Evolutionary conservation across 345 rosid genomes (phyloP).

Genomic region (Gossypium longicalyx): DNA sequence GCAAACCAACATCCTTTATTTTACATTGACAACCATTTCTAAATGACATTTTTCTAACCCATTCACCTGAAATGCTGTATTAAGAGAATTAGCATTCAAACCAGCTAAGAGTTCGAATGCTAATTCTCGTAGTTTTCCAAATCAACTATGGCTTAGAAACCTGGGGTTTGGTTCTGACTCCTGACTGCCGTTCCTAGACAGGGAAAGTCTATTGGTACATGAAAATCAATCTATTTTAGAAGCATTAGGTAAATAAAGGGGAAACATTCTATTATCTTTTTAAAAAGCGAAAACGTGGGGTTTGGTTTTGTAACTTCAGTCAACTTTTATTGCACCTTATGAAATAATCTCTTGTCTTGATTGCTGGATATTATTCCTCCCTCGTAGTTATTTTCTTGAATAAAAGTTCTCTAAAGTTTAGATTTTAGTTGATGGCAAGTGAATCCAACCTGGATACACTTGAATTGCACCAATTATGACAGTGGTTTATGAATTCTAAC

Average conservation of each 20-base stretch:
- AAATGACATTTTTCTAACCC: neutral
- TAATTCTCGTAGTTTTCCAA: neutral
- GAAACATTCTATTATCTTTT: neutral
- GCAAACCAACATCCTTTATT: neutral
- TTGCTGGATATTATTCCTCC: neutral
- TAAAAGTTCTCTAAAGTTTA: neutral
- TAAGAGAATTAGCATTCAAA: neutral
- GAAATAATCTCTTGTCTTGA: neutral
- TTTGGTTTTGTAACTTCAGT: neutral
- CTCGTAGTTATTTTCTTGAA: neutral
- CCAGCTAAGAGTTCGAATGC: slow-evolving; percentile 5
- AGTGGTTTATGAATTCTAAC: slow-evolving; percentile 15
- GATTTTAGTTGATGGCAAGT: neutral
- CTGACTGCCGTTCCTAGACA: neutral
- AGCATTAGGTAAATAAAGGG: slow-evolving; percentile 2
- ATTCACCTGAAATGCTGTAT: neutral
- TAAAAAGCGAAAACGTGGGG: neutral
- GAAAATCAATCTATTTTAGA: neutral
- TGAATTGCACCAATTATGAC: neutral
- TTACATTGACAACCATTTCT: neutral
- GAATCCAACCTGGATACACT: neutral
- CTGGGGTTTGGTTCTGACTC: neutral
- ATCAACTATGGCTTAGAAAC: neutral
- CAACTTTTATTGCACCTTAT: neutral
- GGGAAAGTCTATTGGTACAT: neutral